A percentile compares a stretch with the other conserved stretches of the same genome.
phyloP scores from a whole-genome alignment of 768 basidiomycete species.

The Mycena rebaudengoi region DNA sequence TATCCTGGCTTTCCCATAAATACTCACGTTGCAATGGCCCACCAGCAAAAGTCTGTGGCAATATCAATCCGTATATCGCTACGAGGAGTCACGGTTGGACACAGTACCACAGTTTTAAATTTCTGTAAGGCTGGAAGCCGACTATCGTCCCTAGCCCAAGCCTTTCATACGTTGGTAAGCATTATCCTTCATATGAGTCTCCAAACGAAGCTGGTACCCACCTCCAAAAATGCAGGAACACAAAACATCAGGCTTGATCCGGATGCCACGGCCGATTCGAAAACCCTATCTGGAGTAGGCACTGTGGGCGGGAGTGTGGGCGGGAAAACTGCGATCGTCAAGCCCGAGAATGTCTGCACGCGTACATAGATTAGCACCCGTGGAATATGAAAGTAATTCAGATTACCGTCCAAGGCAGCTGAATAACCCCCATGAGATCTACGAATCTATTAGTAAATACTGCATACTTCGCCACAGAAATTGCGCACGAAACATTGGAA shows the following conservation, averaged over 20 bases:
- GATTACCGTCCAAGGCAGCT: constrained; percentile 23
- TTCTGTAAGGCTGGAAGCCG: background rate
- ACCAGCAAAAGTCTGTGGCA: no score
- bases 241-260: constrained; percentile 32
- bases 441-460: background rate
- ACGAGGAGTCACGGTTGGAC: no score
- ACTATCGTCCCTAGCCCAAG: constrained; percentile 21
- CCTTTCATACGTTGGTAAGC: no score
- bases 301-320: constrained; percentile 35
- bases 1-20: background rate
- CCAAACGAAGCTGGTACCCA: constrained; percentile 17
- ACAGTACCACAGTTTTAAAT: constrained; percentile 1
- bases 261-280: constrained; percentile 32
- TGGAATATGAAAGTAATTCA: no score
- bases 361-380: no score
- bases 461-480: no score
- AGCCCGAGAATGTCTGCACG: constrained; percentile 34
- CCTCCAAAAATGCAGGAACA: constrained; percentile 45
- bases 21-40: constrained; percentile 1
- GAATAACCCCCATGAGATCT: constrained; percentile 29
- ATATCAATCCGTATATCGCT: no score
- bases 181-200: no score
- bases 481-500: constrained; percentile 29
- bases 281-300: constrained; percentile 40
- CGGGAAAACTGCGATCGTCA: constrained; percentile 37